These are phyloP conservation scores for Chrysanthemum lavandulifolium DNA, from an alignment of 129 eudicot species.

Conservation along the genomic window DNA sequence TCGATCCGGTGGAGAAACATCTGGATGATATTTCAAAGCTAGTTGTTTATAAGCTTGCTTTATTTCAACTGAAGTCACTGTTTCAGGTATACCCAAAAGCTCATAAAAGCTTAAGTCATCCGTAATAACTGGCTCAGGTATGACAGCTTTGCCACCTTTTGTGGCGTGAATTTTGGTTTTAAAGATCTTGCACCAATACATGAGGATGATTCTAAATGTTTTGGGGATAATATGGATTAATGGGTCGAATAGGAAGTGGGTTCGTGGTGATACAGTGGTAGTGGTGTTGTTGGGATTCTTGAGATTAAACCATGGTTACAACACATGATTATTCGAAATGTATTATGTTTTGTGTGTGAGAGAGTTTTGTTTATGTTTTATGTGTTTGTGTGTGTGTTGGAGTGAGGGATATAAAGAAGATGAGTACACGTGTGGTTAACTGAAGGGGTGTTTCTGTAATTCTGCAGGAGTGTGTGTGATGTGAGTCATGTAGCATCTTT, in stretches of 20 bases:
- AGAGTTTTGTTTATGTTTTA: neutral
- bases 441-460: too few species aligned
- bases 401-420: neutral
- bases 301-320: slow-evolving; percentile 32
- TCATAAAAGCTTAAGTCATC: slow-evolving; percentile 55
- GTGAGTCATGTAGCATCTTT: neutral
- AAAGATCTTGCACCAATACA: neutral
- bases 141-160: slow-evolving; percentile 17
- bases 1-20: slow-evolving; percentile 92
- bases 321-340: slow-evolving; percentile 28
- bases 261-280: slow-evolving; percentile 16
- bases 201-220: too few species aligned
- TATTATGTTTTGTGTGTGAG: neutral
- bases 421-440: too few species aligned
- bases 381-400: neutral
- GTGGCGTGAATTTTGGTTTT: neutral
- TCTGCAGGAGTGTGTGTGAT: too few species aligned
- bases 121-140: slow-evolving; percentile 12
- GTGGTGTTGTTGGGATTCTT: slow-evolving; percentile 32
- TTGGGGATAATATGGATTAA: too few species aligned
- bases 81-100: slow-evolving; percentile 73
- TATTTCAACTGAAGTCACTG: slow-evolving; percentile 57
- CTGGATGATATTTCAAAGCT: slow-evolving; percentile 95
- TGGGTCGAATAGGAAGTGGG: slow-evolving; percentile 14
- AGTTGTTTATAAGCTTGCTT: slow-evolving; percentile 88